A percentile compares a stretch with the other conserved stretches of the same genome.
These are phyloP conservation scores for Mycena polygramma DNA, from an alignment of 768 basidiomycete genomes.

Conservation along the genomic window DNA sequence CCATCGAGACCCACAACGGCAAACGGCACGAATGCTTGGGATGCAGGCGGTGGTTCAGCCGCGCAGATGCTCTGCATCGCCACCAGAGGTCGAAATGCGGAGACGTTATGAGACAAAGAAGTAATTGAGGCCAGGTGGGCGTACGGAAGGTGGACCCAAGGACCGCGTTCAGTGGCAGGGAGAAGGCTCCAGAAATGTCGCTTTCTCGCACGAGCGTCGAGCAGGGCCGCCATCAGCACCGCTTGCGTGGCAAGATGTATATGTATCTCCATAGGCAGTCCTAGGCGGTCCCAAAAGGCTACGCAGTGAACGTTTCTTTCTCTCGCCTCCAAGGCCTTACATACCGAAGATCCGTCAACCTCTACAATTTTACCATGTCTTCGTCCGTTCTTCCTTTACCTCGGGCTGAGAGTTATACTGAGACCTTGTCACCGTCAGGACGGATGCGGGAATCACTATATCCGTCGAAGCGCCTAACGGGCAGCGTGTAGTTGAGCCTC, in stretches of 20 bases:
- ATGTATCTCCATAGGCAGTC: conserved; percentile 3
- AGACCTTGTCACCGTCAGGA: neutral
- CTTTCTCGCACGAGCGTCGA: neutral
- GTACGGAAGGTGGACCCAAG: neutral
- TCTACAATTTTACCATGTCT: neutral
- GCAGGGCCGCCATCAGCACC: neutral
- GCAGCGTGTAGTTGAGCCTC: neutral
- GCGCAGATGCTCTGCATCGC: no score
- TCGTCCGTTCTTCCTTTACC: conserved; percentile 5
- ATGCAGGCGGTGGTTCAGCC: no score
- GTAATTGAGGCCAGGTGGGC: no score
- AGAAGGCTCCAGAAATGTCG: neutral
- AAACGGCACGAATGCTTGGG: no score
- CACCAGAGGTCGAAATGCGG: no score
- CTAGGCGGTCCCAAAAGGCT: no score
- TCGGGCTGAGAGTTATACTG: neutral
- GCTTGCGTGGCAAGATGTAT: neutral
- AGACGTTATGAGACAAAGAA: no score
- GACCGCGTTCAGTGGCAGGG: neutral
- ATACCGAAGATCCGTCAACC: neutral
- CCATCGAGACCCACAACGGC: no score
- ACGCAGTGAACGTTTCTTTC: neutral
- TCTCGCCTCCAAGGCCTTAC: neutral
- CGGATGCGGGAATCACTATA: conserved; percentile 5
- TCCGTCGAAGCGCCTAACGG: conserved; percentile 13